phyloP scores from a whole-genome alignment of 495 filamentous ascomycete genomes.

The Penicillium desertorum region DNA sequence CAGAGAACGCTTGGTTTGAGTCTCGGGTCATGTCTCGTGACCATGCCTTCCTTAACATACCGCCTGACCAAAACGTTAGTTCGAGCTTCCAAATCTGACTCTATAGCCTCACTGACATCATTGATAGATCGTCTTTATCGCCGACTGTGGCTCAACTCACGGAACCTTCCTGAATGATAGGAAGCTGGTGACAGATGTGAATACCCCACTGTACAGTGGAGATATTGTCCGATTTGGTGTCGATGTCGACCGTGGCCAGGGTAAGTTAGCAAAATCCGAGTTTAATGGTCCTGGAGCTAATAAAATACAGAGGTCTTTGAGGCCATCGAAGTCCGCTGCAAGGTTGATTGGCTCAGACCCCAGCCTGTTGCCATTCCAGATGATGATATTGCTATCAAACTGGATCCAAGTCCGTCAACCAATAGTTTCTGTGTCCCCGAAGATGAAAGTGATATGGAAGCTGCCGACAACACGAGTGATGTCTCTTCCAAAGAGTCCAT shows the following conservation, averaged over 20 bases:
- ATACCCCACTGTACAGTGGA: slow-evolving; percentile 38
- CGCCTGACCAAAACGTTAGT: slow-evolving; percentile 45
- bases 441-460: slow-evolving; percentile 9
- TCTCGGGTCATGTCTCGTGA: slow-evolving; percentile 78
- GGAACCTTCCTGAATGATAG: slow-evolving; percentile 54
- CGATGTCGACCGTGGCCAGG: slow-evolving; percentile 51
- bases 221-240: slow-evolving; percentile 56
- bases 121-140: slow-evolving; percentile 41
- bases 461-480: neutral
- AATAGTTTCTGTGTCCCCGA: slow-evolving; percentile 51
- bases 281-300: neutral
- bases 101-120: slow-evolving; percentile 18
- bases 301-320: slow-evolving; percentile 39
- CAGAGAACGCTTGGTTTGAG: slow-evolving; percentile 72
- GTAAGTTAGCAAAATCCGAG: slow-evolving; percentile 27
- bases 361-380: slow-evolving; percentile 1
- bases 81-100: neutral
- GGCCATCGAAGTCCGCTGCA: slow-evolving; percentile 39
- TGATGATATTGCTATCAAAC: neutral
- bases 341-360: slow-evolving; percentile 32
- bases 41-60: slow-evolving; percentile 62
- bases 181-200: slow-evolving; percentile 38
- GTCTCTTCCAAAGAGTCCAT: slow-evolving; percentile 1
- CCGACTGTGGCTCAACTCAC: slow-evolving; percentile 57
- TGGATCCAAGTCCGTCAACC: slow-evolving; percentile 20